Base-by-base conservation (phyloP, 148 eudicot genomes). In the Bassia scoparia region DNA sequence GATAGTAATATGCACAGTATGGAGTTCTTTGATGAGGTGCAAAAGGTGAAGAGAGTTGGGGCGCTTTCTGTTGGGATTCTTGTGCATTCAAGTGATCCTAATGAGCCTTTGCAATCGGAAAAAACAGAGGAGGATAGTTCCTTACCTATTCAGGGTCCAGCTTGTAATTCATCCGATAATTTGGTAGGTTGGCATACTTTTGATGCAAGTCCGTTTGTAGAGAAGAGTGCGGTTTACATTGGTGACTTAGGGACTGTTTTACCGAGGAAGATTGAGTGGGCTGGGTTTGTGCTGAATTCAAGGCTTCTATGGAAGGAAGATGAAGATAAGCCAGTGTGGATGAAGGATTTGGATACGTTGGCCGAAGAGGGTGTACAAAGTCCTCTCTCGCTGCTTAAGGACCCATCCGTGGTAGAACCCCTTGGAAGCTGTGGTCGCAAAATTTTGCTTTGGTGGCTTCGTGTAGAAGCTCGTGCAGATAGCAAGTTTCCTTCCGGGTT, bases 1-100 rank as follows among this genome's bases (percentile, higher is more conserved):
- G 99, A 95, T 83, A 95, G 97, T 85, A 95, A 95, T 82, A 89
- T 95, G 97, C 97, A 91, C 68, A 87, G 92, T 80, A 69, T 91
- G 85, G 97, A 95, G 76, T 83, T 95, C 38, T 95, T 95, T 79
- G 99, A 95, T 72, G 99, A 95, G 90, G 84, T 87, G 16, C 99
- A 95, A 52, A 91, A 79, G 46, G 91, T 95, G 81, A 84, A 88
- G 54, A 86, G 88, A 81, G 70, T 91, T 34, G 97, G 97, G 67
- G 97, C 94, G 37, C 80, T 95, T 77, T 89, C 99, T 0, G 86
- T 95, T 71, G 99, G 99, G 26, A 91, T 95, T 83, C 93, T 95
- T 76, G 85, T 84, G 61, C 97, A 89, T 87, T 86, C 87, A 1
- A 87, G 86, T 63, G 81, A 85, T 71, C 72, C 82, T 12, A 87